Base-by-base conservation (phyloP, 2,329 filamentous ascomycete genomes). In the Uncinocarpus reesii region DNA sequence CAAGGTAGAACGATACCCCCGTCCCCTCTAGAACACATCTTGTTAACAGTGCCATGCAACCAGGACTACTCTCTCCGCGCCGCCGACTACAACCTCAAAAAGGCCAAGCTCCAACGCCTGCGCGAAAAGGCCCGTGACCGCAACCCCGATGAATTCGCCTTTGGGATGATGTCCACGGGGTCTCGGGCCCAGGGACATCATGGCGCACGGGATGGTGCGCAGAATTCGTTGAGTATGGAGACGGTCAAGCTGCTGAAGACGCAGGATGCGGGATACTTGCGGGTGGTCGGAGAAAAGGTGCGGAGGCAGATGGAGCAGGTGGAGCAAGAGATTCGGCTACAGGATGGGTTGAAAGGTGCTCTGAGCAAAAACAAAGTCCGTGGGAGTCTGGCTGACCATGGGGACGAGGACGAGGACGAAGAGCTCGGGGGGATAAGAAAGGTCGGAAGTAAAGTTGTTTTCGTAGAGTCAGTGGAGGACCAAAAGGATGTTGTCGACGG, bases 91-190 rank as follows among this genome's bases (percentile, higher is more conserved):
- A 78, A 79, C 57, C 60, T 66, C 47, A 83, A 83, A 63, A 76
- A 79, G 59, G 67, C 70, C 49, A 77, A 79, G 53, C 66, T 83
- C 47, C 73, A 75, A 60, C 69, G 76, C 15, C 68, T 83, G 15
- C 71, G 74, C 52, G 69, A 77, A 55, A 82, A 81, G 60, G 79
- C 75, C 5, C 66, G 67, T 41, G 76, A 79, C 50, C 71, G 76
- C 31, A 81, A 83, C 55, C 78, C 79, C 13, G 79, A 83, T 71
- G 79, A 83, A 58, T 83, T 82, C 60, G 73, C 75, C 37, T 82
- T 80, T 63, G 77, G 73, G 3, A 83, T 82, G 79, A 72, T 81
- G 65, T 75, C 69, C 50, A 66, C 66, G 21, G 63, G 63, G 41
- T 72, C 71, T 18, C 65, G 52, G 24, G 58, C 46, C 11, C 59